phyloP scores from a whole-genome alignment of 345 rosid species.

The Fremontodendron californicum region DNA sequence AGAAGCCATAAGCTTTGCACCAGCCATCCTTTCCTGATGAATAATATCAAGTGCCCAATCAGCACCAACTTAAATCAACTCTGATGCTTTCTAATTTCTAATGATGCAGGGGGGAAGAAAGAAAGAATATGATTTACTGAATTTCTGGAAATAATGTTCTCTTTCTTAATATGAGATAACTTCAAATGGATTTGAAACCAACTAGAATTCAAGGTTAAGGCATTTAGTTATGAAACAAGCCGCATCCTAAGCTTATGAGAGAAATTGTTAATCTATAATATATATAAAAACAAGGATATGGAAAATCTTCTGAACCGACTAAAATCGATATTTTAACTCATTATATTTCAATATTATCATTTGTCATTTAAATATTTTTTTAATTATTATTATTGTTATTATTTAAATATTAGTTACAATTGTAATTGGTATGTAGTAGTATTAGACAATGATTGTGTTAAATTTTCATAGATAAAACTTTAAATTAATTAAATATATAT shows the following conservation, averaged over 20 bases:
- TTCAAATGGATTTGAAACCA: background rate
- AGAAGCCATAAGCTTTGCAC: slow-evolving; percentile 78
- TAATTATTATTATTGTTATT: too few relatives aligned
- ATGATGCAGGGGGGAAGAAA: background rate
- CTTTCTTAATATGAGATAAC: background rate
- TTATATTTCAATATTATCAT: background rate
- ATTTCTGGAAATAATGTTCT: background rate
- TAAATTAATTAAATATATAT: too few relatives aligned
- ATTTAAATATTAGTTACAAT: too few relatives aligned
- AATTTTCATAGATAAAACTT: too few relatives aligned
- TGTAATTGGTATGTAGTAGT: too few relatives aligned
- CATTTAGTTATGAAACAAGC: background rate
- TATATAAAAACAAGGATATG: too few relatives aligned
- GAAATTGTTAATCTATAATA: background rate
- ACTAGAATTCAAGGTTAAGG: background rate
- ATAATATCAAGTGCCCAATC: background rate
- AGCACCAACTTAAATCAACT: slow-evolving; percentile 1
- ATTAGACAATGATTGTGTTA: too few relatives aligned
- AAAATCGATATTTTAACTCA: too few relatives aligned
- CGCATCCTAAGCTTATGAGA: background rate
- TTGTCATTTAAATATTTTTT: background rate
- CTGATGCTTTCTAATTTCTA: background rate
- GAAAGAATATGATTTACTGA: background rate
- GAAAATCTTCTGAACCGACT: too few relatives aligned
- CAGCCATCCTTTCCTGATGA: slow-evolving; percentile 74